Evolutionary conservation across 1,139 yeast genomes (phyloP).

Genomic region (Ogataea hybrid): DNA sequence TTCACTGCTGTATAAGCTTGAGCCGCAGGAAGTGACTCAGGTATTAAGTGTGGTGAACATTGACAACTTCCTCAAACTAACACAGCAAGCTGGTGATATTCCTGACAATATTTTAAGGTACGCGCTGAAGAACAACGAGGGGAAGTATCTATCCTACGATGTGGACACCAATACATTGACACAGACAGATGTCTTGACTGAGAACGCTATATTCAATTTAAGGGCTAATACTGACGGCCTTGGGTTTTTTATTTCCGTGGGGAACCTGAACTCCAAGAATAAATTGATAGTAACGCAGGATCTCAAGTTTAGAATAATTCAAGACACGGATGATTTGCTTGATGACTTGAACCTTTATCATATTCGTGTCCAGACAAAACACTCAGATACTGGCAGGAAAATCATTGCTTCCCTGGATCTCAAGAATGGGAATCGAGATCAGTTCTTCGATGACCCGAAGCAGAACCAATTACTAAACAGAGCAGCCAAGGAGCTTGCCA

Average conservation of each 20-base stretch:
- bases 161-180: constrained; percentile 26
- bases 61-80: constrained; percentile 18
- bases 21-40: constrained; percentile 38
- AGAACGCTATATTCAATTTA: constrained; percentile 35
- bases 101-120: constrained; percentile 12
- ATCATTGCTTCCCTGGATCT: constrained; percentile 15
- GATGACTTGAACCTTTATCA: constrained; percentile 25
- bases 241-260: constrained; percentile 17
- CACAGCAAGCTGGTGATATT: constrained; percentile 11
- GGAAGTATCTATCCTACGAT: constrained; percentile 34
- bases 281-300: constrained; percentile 21
- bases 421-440: constrained; percentile 10
- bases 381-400: constrained; percentile 23
- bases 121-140: constrained; percentile 35
- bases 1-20: constrained; percentile 16
- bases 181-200: constrained; percentile 39
- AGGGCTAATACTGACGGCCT: constrained; percentile 6
- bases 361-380: constrained; percentile 32
- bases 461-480: constrained; percentile 28
- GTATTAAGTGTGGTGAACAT: constrained; percentile 38
- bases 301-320: constrained; percentile 23
- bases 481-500: constrained; percentile 21
- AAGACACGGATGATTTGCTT: constrained; percentile 29
- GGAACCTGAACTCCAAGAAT: constrained; percentile 11
- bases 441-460: constrained; percentile 15